Percentiles rank a stretch among this genome's conserved stretches.
phyloP scores from a whole-genome alignment of 2,329 filamentous ascomycete genomes.

The Penicillium sp. region DNA sequence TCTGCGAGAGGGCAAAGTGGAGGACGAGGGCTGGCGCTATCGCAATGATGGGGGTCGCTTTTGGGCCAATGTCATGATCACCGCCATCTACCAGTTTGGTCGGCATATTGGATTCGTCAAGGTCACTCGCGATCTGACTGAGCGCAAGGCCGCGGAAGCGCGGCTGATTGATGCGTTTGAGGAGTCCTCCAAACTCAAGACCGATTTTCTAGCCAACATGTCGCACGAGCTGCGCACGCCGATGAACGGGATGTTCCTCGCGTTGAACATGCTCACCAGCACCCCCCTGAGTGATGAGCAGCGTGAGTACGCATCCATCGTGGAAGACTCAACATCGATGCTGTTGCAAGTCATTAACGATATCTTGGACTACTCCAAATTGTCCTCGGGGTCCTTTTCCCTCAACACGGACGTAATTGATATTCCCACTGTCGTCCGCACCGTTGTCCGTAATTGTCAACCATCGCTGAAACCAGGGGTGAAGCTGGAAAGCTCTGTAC shows the following conservation, averaged over 20 bases:
- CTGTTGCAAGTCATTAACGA: slow-evolving; percentile 59
- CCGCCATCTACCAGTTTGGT: slow-evolving; percentile 49
- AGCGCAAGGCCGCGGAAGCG: slow-evolving; percentile 51
- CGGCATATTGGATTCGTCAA: slow-evolving; percentile 55
- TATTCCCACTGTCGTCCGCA: slow-evolving; percentile 42
- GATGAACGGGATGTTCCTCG: slow-evolving; percentile 58
- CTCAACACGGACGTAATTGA: slow-evolving; percentile 51
- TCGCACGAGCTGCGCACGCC: slow-evolving; percentile 60
- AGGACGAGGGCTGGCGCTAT: slow-evolving; percentile 57
- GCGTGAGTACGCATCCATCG: slow-evolving; percentile 52
- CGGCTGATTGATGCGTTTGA: slow-evolving; percentile 54
- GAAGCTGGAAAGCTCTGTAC: slow-evolving; percentile 42
- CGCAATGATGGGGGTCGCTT: slow-evolving; percentile 54
- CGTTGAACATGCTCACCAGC: slow-evolving; percentile 53
- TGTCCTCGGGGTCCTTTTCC: slow-evolving; percentile 55
- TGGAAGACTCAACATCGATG: slow-evolving; percentile 55
- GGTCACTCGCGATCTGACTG: slow-evolving; percentile 54
- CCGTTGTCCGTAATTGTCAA: slow-evolving; percentile 49
- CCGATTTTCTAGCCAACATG: slow-evolving; percentile 59
- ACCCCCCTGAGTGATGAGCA: slow-evolving; percentile 51
- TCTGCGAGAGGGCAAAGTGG: slow-evolving; percentile 50
- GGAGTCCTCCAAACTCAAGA: slow-evolving; percentile 58
- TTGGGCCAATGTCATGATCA: slow-evolving; percentile 58
- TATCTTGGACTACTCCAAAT: slow-evolving; percentile 61
- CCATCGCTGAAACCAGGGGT: slow-evolving; percentile 45